These are phyloP conservation scores for Mycena kentingensis DNA, from an alignment of 768 basidiomycete genomes.

Conservation along the genomic window DNA sequence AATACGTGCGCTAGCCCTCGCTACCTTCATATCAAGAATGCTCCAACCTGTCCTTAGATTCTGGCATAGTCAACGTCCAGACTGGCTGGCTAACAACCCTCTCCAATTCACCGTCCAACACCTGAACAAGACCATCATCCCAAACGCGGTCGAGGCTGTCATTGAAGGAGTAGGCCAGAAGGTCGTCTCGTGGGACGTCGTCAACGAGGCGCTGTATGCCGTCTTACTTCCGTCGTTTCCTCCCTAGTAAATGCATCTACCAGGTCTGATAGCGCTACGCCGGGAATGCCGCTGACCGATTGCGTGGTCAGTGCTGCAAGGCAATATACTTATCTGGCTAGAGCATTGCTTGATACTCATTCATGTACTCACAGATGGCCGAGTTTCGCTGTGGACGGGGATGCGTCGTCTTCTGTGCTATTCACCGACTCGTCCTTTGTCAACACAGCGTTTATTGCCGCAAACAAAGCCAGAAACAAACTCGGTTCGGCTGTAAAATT, in stretches of 20 bases:
- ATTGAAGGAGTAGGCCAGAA: constrained; percentile 15
- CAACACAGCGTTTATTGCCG: constrained; percentile 20
- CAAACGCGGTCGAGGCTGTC: constrained; percentile 14
- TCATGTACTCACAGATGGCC: constrained; percentile 15
- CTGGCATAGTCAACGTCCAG: constrained; percentile 21
- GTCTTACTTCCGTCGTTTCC: background rate
- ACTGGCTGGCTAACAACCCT: constrained; percentile 20
- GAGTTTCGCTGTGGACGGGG: constrained; percentile 21
- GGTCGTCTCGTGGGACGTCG: constrained; percentile 21
- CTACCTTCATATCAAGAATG: background rate
- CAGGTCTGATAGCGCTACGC: constrained; percentile 16
- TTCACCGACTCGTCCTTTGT: constrained; percentile 20
- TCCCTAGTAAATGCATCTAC: background rate
- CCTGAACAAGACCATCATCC: constrained; percentile 22
- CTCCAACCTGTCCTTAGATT: constrained; percentile 1
- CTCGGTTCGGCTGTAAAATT: constrained; percentile 11
- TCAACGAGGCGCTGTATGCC: constrained; percentile 20
- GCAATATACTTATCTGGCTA: background rate
- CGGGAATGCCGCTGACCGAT: constrained; percentile 17
- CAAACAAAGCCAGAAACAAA: constrained; percentile 16
- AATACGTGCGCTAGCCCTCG: constrained; percentile 16
- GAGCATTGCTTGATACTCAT: background rate
- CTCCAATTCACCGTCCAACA: constrained; percentile 17
- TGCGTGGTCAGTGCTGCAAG: constrained; percentile 21
- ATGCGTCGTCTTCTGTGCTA: constrained; percentile 18